Evolutionary conservation across 371 early-diverging fungal genomes (phyloP).

Genomic region (Mucor piriformis): DNA sequence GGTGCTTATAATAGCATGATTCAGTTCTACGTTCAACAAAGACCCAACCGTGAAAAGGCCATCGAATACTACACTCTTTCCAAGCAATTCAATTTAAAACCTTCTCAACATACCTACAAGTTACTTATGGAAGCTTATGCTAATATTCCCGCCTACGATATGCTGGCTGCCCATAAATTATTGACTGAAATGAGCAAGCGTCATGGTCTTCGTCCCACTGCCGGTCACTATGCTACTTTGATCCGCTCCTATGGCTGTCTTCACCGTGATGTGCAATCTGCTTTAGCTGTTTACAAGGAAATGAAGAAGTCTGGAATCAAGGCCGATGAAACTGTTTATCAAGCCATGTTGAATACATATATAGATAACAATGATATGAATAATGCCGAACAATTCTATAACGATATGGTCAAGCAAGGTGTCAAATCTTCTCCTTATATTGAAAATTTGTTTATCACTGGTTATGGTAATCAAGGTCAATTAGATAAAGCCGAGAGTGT

Average conservation of each 20-base stretch:
- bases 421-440: constrained; percentile 58
- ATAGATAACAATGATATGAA: constrained; percentile 53
- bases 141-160: constrained; percentile 62
- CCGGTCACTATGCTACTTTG: constrained; percentile 60
- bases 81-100: constrained; percentile 42
- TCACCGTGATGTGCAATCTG: constrained; percentile 59
- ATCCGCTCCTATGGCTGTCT: constrained; percentile 64
- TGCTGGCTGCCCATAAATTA: constrained; percentile 57
- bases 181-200: constrained; percentile 52
- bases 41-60: constrained; percentile 57
- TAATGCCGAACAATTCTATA: constrained; percentile 50
- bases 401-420: constrained; percentile 41
- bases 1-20: constrained; percentile 67
- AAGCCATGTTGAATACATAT: constrained; percentile 58
- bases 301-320: constrained; percentile 47
- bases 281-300: constrained; percentile 51
- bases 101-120: constrained; percentile 61
- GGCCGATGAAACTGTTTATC: constrained; percentile 58
- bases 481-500: constrained; percentile 60
- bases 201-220: constrained; percentile 46
- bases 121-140: constrained; percentile 64
- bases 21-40: constrained; percentile 64
- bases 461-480: constrained; percentile 74
- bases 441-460: constrained; percentile 64
- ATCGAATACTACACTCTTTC: constrained; percentile 55